Base-by-base conservation (phyloP, 371 early-diverging fungal species). In the Mortierella sp. region DNA sequence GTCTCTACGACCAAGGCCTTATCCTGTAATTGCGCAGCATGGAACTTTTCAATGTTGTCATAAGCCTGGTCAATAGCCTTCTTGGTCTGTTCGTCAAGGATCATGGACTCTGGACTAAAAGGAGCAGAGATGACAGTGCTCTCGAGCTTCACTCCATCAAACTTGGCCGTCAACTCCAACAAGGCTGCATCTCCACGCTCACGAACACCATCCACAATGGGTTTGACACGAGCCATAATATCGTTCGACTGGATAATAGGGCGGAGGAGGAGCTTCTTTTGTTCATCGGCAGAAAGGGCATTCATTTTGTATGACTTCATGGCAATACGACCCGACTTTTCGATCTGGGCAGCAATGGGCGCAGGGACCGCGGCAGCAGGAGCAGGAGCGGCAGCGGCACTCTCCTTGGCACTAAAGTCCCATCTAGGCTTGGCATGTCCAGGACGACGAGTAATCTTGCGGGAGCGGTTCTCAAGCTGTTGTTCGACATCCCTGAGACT, bases 61-160 rank as follows among this genome's bases (percentile, higher is more conserved):
- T 94, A 97, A 5, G 99, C 99, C 69, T 90, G 88, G 83, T 99
- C 98, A 63, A 99, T 97, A 11, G 99, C 96, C 25, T 80, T 75
- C 44, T 90, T 88, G 52, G 95, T 96, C 21, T 74, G 60, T 12
- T 88, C 88, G 48, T 91, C 83, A 37, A 98, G 66, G 29, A 84
- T 72, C 89, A 94, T 93, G 4, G 84, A 64, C n/a, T 85, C 83
- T 21, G 84, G 85, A 26, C 87, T 75, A 82, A 98, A 98, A 16
- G 99, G 99, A 14, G 97, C 95, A 23, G 86, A 86, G 58, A 97
- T 82, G 4, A 96, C 94, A 1, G 89, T 84, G 9, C 80, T 53
- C 18, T 87, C 83, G 59, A 96, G 82, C 25, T 92, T 73, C 19
- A 96, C 98, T 18, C 91, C 84, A 80, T 99, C 99, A 70, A 98